Evolutionary conservation across 2,329 filamentous ascomycete species (phyloP).

Genomic region (Ophiostoma triangulosporum): DNA sequence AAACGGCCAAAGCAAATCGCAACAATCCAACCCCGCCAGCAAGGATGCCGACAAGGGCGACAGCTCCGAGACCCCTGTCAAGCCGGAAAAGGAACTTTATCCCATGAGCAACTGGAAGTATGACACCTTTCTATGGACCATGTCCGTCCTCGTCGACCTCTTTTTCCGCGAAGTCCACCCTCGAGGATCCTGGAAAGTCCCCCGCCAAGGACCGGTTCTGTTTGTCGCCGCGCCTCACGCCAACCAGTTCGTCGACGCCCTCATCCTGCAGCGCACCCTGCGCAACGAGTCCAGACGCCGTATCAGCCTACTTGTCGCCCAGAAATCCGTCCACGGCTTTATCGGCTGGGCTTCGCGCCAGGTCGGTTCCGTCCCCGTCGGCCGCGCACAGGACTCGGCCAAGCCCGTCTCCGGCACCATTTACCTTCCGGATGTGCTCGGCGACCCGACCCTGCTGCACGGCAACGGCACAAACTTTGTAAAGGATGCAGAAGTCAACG

Average conservation of each 20-base stretch:
- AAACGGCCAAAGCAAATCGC: not conserved
- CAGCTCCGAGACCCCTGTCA: conserved; percentile 2
- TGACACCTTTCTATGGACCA: conserved; percentile 62
- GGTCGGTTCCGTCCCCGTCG: conserved; percentile 85
- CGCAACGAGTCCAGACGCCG: conserved; percentile 77
- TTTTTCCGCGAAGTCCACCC: conserved; percentile 98
- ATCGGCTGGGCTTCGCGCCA: conserved; percentile 77
- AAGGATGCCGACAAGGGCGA: conserved; percentile 12
- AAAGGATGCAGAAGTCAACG: conserved; percentile 59
- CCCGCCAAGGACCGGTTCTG: conserved; percentile 74
- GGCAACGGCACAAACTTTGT: conserved; percentile 75
- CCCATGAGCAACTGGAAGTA: conserved; percentile 64
- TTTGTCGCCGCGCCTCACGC: conserved; percentile 95
- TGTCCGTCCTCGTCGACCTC: conserved; percentile 77
- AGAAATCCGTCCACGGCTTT: conserved; percentile 89
- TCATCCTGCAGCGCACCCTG: conserved; percentile 84
- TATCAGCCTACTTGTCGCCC: conserved; percentile 83
- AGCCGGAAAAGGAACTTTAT: conserved; percentile 34
- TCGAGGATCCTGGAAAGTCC: conserved; percentile 87
- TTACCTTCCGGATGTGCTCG: conserved; percentile 77
- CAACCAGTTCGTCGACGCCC: conserved; percentile 95
- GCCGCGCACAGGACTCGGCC: conserved; percentile 77
- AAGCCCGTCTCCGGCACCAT: conserved; percentile 67
- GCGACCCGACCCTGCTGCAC: conserved; percentile 68
- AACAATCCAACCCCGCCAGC: not conserved